Evolutionary conservation across 208 protist species (phyloP).

Genomic region (Naegleria fowleri): DNA sequence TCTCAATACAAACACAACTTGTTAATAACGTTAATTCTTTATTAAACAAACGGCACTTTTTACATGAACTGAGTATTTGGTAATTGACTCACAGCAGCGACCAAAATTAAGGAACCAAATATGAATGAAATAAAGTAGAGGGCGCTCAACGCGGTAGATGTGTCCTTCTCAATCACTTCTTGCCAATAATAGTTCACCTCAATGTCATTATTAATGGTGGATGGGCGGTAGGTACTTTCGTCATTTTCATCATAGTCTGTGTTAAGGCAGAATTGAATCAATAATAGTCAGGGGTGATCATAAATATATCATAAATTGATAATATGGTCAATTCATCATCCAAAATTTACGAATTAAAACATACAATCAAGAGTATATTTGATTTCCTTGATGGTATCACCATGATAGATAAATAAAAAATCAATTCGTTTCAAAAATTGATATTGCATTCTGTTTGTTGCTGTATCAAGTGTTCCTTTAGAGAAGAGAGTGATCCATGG

Average conservation of each 20-base stretch:
- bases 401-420: constrained; percentile 8
- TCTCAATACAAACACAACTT: background rate
- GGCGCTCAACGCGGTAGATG: background rate
- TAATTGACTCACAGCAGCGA: background rate
- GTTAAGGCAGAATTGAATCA: background rate
- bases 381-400: background rate
- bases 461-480: background rate
- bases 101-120: background rate
- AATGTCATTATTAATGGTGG: background rate
- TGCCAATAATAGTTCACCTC: constrained; percentile 14
- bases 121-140: background rate
- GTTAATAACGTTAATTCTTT: too few species aligned
- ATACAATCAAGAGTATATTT: background rate
- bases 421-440: constrained; percentile 11
- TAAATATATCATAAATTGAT: too few species aligned
- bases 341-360: background rate
- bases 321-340: background rate
- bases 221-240: background rate
- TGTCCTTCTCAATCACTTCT: background rate
- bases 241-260: background rate
- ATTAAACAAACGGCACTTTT: too few species aligned
- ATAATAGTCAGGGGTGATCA: too few species aligned
- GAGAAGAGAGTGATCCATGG: constrained; percentile 14
- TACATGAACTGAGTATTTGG: background rate
- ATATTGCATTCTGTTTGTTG: background rate